Conservation (phyloP, 2,329 filamentous ascomycete species). For the Tolypocladium pustulatum region DNA sequence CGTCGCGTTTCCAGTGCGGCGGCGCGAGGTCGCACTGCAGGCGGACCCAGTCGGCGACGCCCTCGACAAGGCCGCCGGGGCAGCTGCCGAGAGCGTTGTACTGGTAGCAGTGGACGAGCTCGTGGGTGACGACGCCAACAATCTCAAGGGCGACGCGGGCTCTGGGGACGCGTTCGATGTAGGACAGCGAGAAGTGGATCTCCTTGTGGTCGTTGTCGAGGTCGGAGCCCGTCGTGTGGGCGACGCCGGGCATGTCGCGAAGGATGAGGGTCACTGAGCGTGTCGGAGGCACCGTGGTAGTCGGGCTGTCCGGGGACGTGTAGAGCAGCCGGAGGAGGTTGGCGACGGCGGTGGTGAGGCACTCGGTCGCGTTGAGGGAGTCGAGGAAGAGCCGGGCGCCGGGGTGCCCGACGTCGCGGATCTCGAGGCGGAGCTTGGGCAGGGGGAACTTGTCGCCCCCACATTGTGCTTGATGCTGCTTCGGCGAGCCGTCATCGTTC, state of each 20-base stretch:
- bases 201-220: conserved; percentile 84
- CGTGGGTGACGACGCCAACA: conserved; percentile 75
- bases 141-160: conserved; percentile 51
- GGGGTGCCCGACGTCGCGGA: conserved; percentile 46
- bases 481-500: background rate
- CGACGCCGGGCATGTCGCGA: conserved; percentile 70
- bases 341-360: conserved; percentile 52
- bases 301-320: conserved; percentile 26
- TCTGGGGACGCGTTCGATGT: conserved; percentile 46
- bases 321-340: conserved; percentile 69
- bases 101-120: conserved; percentile 93
- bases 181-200: conserved; percentile 75
- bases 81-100: conserved; percentile 53
- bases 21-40: conserved; percentile 62
- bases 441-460: conserved; percentile 23
- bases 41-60: conserved; percentile 87
- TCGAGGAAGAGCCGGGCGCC: conserved; percentile 59
- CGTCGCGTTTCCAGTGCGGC: conserved; percentile 68
- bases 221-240: conserved; percentile 74
- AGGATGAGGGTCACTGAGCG: conserved; percentile 80
- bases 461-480: background rate
- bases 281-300: conserved; percentile 46
- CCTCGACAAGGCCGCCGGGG: conserved; percentile 76
- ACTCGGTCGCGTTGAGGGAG: conserved; percentile 49
- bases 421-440: conserved; percentile 48